These are phyloP conservation scores for Clavaria fumosa DNA, from an alignment of 768 basidiomycete species.

Conservation along the genomic window DNA sequence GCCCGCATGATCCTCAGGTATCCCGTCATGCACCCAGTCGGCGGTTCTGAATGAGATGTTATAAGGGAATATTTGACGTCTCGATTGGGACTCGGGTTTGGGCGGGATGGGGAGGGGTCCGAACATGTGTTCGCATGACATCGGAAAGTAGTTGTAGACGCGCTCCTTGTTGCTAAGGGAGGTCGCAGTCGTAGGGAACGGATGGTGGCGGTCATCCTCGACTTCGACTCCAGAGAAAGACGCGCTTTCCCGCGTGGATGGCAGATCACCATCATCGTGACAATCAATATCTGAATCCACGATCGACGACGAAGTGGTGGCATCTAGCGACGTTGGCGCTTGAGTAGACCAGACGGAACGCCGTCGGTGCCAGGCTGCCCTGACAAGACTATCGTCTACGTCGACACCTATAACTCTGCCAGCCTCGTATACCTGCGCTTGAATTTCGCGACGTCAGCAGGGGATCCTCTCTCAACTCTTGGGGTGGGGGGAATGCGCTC, in stretches of 20 bases:
- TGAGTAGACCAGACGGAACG: slow-evolving; percentile 60
- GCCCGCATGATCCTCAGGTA: slow-evolving; percentile 39
- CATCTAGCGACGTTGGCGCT: slow-evolving; percentile 20
- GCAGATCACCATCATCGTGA: too few relatives aligned
- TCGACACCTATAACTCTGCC: slow-evolving; percentile 69
- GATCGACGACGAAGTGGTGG: too few relatives aligned
- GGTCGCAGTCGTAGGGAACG: neutral
- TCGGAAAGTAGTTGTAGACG: slow-evolving; percentile 46
- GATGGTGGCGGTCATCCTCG: neutral
- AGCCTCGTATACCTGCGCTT: slow-evolving; percentile 56
- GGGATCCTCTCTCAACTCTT: too few relatives aligned
- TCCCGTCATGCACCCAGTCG: slow-evolving; percentile 52
- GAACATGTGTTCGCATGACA: slow-evolving; percentile 59
- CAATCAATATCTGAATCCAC: too few relatives aligned
- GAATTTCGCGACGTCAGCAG: slow-evolving; percentile 3
- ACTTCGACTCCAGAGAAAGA: neutral
- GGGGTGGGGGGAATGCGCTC: slow-evolving; percentile 6
- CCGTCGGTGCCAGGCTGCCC: slow-evolving; percentile 59
- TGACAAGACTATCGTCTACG: slow-evolving; percentile 63
- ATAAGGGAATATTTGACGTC: slow-evolving; percentile 47
- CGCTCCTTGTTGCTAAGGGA: slow-evolving; percentile 13
- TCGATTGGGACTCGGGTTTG: slow-evolving; percentile 12
- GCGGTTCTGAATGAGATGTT: slow-evolving; percentile 59
- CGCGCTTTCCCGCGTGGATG: neutral
- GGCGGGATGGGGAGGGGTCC: slow-evolving; percentile 60